Evolutionary conservation across 345 rosid species (phyloP).

Genomic region (Cardamine chenopodiifolia): DNA sequence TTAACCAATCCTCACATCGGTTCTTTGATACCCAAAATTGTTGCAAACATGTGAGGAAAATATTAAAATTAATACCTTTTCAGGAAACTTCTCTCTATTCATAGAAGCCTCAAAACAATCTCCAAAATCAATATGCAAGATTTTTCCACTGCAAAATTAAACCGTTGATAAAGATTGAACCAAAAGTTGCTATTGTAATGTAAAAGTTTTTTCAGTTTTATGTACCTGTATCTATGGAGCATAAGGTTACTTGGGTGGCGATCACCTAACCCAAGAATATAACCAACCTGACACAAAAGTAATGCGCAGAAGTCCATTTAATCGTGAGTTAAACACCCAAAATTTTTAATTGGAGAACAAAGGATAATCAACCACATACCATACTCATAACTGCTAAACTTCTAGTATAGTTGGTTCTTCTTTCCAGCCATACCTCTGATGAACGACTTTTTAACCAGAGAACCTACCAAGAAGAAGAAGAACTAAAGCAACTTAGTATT

Average conservation of each 20-base stretch:
- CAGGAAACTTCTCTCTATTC: slow-evolving; percentile 98
- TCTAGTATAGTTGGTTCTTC: slow-evolving; percentile 96
- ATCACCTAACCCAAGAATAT: slow-evolving; percentile 99
- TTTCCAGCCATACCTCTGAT: slow-evolving; percentile 97
- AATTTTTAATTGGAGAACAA: background rate
- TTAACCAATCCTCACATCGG: slow-evolving; percentile 1
- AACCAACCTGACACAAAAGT: slow-evolving; percentile 76
- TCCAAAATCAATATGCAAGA: slow-evolving; percentile 98
- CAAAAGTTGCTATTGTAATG: slow-evolving; percentile 15
- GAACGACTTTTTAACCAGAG: slow-evolving; percentile 99
- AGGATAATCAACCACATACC: slow-evolving; percentile 59
- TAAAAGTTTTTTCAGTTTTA: background rate
- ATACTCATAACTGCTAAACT: slow-evolving; percentile 99
- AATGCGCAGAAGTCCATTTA: background rate
- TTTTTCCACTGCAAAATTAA: slow-evolving; percentile 75
- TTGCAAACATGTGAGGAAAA: background rate
- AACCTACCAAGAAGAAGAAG: slow-evolving; percentile 56
- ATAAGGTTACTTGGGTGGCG: slow-evolving; percentile 98
- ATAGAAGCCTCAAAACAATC: slow-evolving; percentile 99
- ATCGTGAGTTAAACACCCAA: background rate
- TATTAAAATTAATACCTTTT: slow-evolving; percentile 56
- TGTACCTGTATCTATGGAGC: slow-evolving; percentile 87
- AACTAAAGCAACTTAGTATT: slow-evolving; percentile 16
- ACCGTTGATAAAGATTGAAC: slow-evolving; percentile 24
- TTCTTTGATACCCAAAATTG: slow-evolving; percentile 9